Evolutionary conservation across 83 land plant species (phyloP).

Genomic region (Picea mariana): DNA sequence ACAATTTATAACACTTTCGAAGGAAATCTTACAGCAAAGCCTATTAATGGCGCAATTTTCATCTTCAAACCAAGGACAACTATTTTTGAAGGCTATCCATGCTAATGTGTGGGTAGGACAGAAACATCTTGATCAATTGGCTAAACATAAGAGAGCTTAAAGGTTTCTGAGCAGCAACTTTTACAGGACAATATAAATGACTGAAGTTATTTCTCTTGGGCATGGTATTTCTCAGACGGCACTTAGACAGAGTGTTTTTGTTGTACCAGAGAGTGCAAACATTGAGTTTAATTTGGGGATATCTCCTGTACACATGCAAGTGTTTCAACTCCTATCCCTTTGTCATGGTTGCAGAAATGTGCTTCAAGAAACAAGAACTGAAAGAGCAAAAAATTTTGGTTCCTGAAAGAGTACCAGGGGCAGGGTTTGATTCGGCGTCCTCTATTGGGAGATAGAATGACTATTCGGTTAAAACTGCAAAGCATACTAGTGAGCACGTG

Average conservation of each 20-base stretch:
- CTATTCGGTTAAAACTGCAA: not conserved
- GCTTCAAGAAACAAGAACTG: slow-evolving; percentile 7
- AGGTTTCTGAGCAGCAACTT: slow-evolving; percentile 26
- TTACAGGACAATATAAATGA: slow-evolving; percentile 1
- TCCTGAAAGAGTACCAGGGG: not conserved
- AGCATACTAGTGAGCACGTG: not conserved
- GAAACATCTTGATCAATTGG: no score
- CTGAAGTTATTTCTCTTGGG: slow-evolving; percentile 5
- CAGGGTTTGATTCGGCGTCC: not conserved
- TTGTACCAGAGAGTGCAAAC: not conserved
- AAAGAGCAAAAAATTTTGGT: not conserved
- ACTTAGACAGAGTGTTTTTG: not conserved
- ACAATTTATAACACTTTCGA: no score
- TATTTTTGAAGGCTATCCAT: no score
- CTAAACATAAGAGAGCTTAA: slow-evolving; percentile 31
- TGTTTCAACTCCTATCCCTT: slow-evolving; percentile 31
- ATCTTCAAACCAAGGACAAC: no score
- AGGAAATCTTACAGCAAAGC: no score
- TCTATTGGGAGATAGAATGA: not conserved
- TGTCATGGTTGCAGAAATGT: slow-evolving; percentile 72
- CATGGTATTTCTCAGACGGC: slow-evolving; percentile 8
- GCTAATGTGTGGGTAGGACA: no score
- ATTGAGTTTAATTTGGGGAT: slow-evolving; percentile 7
- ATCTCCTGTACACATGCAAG: slow-evolving; percentile 12
- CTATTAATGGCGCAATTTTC: no score